phyloP scores from a whole-genome alignment of 2,329 filamentous ascomycete species.

The Ceratocystis cubensis region DNA sequence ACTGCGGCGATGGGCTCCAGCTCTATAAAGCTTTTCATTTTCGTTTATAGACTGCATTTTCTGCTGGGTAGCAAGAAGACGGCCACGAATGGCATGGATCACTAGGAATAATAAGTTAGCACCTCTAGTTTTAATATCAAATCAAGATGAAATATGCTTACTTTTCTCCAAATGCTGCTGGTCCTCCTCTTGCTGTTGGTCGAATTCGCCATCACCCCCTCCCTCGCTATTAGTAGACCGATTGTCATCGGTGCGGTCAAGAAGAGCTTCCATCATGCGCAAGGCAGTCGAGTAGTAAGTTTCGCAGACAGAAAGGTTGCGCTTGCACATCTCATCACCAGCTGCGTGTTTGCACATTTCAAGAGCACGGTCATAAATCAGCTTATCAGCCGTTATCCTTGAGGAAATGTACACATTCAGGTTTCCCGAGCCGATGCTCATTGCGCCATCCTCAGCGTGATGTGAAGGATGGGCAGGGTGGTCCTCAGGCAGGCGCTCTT shows the following conservation, averaged over 20 bases:
- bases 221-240: constrained; percentile 31
- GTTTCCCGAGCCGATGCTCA: constrained; percentile 48
- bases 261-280: constrained; percentile 83
- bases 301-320: constrained; percentile 77
- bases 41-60: constrained; percentile 15
- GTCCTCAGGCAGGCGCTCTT: constrained; percentile 68
- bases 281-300: constrained; percentile 89
- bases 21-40: constrained; percentile 8
- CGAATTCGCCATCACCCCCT: constrained; percentile 23
- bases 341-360: constrained; percentile 94
- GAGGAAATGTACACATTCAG: constrained; percentile 75
- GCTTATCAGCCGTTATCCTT: constrained; percentile 84
- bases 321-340: constrained; percentile 88
- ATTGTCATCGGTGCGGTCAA: constrained; percentile 59
- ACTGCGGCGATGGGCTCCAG: constrained; percentile 16
- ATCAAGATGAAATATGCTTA: constrained; percentile 33
- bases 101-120: neutral
- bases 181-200: constrained; percentile 48
- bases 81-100: constrained; percentile 13
- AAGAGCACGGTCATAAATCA: constrained; percentile 94
- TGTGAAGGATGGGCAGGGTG: constrained; percentile 81
- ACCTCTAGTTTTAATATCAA: too few species aligned
- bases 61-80: constrained; percentile 10
- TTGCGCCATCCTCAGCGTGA: constrained; percentile 44
- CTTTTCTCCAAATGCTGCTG: constrained; percentile 60